A percentile compares a stretch with the other conserved stretches of the same genome.
phyloP scores from a whole-genome alignment of 1,139 yeast genomes.

The Saccharomyces hybrid region DNA sequence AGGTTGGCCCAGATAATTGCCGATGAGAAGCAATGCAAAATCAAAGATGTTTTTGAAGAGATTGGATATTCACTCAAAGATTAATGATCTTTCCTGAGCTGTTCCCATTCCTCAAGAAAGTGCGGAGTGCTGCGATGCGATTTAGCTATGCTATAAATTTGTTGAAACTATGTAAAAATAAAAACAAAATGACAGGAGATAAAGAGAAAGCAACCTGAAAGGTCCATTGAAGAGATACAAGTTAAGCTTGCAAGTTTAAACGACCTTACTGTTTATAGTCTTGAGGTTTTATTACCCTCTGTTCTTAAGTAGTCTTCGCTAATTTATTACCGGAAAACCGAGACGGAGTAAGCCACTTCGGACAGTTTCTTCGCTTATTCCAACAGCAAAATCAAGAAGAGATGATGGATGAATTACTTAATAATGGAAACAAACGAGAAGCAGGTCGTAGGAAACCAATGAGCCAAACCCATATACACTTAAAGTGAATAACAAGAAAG shows the following conservation, averaged over 20 bases:
- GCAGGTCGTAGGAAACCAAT: not conserved
- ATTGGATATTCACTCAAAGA: slow-evolving; percentile 24
- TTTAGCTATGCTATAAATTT: not conserved
- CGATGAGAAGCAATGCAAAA: slow-evolving; percentile 21
- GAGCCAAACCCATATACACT: not conserved
- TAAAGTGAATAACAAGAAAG: not conserved
- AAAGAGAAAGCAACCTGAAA: too few relatives aligned
- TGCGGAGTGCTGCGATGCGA: not conserved
- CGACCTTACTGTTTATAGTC: not conserved
- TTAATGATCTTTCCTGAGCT: slow-evolving; percentile 1
- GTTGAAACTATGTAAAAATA: too few relatives aligned
- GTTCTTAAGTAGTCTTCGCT: not conserved
- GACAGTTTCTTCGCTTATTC: not conserved
- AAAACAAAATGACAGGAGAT: too few relatives aligned
- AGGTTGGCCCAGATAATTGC: slow-evolving; percentile 27
- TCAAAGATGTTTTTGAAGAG: slow-evolving; percentile 27
- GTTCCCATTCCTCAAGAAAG: not conserved
- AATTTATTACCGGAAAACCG: not conserved
- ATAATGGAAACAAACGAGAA: not conserved
- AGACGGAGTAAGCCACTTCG: not conserved
- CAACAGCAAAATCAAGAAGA: not conserved
- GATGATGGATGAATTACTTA: too few relatives aligned
- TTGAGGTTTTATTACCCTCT: not conserved
- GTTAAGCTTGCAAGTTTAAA: too few relatives aligned
- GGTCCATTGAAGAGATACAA: too few relatives aligned